Percentiles rank a stretch among this genome's conserved stretches.
Conservation (phyloP, 2,329 filamentous ascomycete species). For the Fusarium torulosum region DNA sequence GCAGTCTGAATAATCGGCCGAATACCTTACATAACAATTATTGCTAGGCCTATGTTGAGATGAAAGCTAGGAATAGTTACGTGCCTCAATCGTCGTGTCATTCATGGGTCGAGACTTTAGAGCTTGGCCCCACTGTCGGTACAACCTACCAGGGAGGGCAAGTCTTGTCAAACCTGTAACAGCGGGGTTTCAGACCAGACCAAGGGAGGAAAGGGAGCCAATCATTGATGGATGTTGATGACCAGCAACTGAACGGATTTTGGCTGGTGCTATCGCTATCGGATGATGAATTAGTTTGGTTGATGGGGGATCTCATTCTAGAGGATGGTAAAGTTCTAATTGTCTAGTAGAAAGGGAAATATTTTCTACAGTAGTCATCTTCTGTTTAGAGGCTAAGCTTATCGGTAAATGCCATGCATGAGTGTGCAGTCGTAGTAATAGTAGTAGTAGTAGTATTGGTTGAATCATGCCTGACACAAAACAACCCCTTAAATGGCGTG, state of each 20-base stretch:
- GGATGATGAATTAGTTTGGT: slow-evolving; percentile 5
- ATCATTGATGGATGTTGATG: slow-evolving; percentile 21
- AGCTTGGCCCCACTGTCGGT: slow-evolving; percentile 25
- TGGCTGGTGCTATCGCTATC: slow-evolving; percentile 3
- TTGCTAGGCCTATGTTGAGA: background rate
- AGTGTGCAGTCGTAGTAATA: background rate
- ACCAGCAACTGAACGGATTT: slow-evolving; percentile 8
- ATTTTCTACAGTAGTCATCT: no score
- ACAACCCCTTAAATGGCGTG: slow-evolving; percentile 41
- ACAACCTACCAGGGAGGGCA: slow-evolving; percentile 36
- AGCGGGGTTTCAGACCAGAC: slow-evolving; percentile 42
- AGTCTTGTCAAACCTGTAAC: slow-evolving; percentile 47
- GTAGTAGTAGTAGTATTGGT: background rate
- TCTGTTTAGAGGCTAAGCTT: background rate
- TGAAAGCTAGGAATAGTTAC: slow-evolving; percentile 14
- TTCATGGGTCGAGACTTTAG: slow-evolving; percentile 22
- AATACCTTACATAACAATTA: background rate
- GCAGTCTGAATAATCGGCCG: no score
- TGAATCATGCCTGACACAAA: slow-evolving; percentile 32
- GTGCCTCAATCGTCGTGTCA: slow-evolving; percentile 14
- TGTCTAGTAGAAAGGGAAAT: background rate
- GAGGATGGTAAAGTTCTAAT: background rate
- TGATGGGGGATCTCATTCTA: background rate
- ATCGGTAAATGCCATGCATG: background rate
- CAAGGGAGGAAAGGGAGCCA: slow-evolving; percentile 23